Evolutionary conservation across 768 basidiomycete species (phyloP).

Genomic region (Hygrophoropsis aurantiaca): DNA sequence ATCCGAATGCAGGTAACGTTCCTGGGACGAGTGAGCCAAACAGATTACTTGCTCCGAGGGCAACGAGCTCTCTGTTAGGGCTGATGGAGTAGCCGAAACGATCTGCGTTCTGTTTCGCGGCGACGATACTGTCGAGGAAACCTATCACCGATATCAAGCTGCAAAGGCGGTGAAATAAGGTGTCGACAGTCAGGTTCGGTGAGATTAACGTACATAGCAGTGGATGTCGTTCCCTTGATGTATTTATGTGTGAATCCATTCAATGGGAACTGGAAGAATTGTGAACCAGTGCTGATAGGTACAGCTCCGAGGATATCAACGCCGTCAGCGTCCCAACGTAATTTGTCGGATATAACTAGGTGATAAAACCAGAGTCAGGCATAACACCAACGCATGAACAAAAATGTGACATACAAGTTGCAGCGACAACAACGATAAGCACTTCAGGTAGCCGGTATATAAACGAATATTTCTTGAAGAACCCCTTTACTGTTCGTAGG

Average conservation of each 20-base stretch:
- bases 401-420: constrained; percentile 61
- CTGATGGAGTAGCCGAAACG: constrained; percentile 87
- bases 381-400: not conserved
- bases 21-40: constrained; percentile 81
- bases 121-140: constrained; percentile 92
- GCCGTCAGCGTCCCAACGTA: constrained; percentile 75
- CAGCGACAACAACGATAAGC: constrained; percentile 77
- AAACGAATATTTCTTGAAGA: constrained; percentile 61
- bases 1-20: constrained; percentile 89
- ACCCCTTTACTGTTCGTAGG: constrained; percentile 55
- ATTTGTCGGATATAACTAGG: constrained; percentile 65
- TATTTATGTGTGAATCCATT: constrained; percentile 56
- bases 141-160: constrained; percentile 83
- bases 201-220: constrained; percentile 58
- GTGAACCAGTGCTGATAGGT: constrained; percentile 52
- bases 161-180: constrained; percentile 6
- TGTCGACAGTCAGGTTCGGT: not conserved
- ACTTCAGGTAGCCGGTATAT: constrained; percentile 90
- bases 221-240: constrained; percentile 79
- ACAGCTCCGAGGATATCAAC: constrained; percentile 85
- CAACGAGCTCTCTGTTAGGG: constrained; percentile 94
- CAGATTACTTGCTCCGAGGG: constrained; percentile 81
- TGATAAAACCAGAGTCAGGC: constrained; percentile 4
- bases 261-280: constrained; percentile 78
- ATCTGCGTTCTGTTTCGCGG: constrained; percentile 88